Evolutionary conservation across 768 basidiomycete species (phyloP), one percentile per base, ranked within the genome.

Genomic region (Crucibulum laeve): DNA sequence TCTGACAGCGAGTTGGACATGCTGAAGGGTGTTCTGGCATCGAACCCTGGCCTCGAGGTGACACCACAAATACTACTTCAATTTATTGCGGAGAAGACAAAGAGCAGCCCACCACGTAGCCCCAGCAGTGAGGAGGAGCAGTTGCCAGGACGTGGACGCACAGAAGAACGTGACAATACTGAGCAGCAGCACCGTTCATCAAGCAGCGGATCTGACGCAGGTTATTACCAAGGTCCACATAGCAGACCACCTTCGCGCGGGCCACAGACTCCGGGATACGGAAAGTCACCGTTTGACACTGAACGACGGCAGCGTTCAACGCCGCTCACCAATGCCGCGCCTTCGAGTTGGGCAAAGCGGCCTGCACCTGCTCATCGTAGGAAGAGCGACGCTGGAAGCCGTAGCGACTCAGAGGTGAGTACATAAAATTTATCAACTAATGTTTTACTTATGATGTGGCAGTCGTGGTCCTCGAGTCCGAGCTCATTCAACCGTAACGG

Each of bases 321-420:
- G 0, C 89, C 87, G 0, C 63, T 89, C 2, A 59, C 58, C 3
- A 66, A 60, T 42, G 67, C 60, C 21, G 78, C 84, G 1, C 89
- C 89, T 0, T 88, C 88, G 2, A 89, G 84, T 52, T 90, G 87
- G 84, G 56, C 75, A 22, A 82, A 79, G 48, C 77, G 84, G 3
- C 86, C 85, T 3, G 65, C 69, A 13, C 86, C 87, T 11, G 81
- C 83, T 4, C 64, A 73, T 36, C 71, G 89, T 42, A 69, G 87
- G 42, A 86, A 75, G 64, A 90, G 88, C 47, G 77, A 87, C 51
- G 86, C 84, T 7, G 83, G 84, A n/a, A 75, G 73, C 47, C 66
- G 73, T 22, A 90, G 88, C 53, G 89, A 91, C 51, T 80, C 82
- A 2, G 89, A 91, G 71, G 88, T 87, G 33, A 40, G 76, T 42